Evolutionary conservation across 2,329 filamentous ascomycete species (phyloP).

Genomic region (Hypocrella siamensis): DNA sequence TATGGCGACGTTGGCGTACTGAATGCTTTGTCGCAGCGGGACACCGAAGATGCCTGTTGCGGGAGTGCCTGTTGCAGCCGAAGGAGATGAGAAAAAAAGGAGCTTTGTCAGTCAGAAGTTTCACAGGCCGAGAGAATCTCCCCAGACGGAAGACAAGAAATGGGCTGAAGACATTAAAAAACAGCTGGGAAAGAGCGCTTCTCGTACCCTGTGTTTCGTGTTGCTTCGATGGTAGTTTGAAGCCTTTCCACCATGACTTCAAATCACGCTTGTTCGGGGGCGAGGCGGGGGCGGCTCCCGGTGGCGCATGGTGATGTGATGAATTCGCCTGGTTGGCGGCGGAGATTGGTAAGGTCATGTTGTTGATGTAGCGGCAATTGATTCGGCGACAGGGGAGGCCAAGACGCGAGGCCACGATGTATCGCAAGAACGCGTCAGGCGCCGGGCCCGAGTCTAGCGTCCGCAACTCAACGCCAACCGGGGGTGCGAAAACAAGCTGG

Average conservation of each 20-base stretch:
- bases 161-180: background rate
- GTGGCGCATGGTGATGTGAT: slow-evolving; percentile 10
- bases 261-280: slow-evolving; percentile 77
- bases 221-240: slow-evolving; percentile 54
- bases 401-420: background rate
- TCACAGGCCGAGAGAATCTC: no score
- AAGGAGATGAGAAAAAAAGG: no score
- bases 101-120: background rate
- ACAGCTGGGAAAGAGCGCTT: background rate
- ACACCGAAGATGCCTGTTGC: slow-evolving; percentile 83
- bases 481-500: no score
- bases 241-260: slow-evolving; percentile 94
- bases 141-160: no score
- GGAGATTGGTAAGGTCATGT: slow-evolving; percentile 21
- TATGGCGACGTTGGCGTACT: slow-evolving; percentile 95
- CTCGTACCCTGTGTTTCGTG: slow-evolving; percentile 35
- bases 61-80: slow-evolving; percentile 25
- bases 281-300: slow-evolving; percentile 34
- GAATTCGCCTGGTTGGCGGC: slow-evolving; percentile 17
- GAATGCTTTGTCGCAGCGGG: slow-evolving; percentile 83
- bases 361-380: slow-evolving; percentile 1
- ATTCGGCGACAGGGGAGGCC: background rate
- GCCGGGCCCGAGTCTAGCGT: no score
- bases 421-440: background rate
- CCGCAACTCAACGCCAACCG: no score